Evolutionary conservation across 495 filamentous ascomycete genomes (phyloP).

Genomic region (Aspergillus sclerotioniger): DNA sequence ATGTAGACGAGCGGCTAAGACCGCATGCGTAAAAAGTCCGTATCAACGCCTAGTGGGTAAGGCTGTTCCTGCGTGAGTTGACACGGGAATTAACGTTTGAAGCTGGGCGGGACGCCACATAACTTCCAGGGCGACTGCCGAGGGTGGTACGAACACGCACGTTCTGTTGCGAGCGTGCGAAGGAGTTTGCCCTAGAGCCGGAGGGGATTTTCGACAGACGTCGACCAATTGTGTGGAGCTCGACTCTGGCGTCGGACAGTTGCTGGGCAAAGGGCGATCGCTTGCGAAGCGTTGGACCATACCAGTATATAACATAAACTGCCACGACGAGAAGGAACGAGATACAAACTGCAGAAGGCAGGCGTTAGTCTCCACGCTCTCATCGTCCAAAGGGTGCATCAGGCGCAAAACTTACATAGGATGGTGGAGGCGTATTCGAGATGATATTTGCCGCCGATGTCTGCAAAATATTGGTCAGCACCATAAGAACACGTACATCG

Average conservation of each 20-base stretch:
- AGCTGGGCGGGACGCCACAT: conserved; percentile 32
- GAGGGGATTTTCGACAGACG: conserved; percentile 38
- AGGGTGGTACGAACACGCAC: conserved; percentile 44
- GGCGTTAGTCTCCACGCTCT: not conserved
- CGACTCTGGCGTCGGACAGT: conserved; percentile 52
- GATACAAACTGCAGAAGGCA: conserved; percentile 48
- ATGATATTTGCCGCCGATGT: conserved; percentile 61
- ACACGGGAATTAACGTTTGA: conserved; percentile 37
- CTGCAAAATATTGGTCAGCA: conserved; percentile 22
- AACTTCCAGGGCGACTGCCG: conserved; percentile 41
- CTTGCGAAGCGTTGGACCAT: conserved; percentile 65
- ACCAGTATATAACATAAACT: conserved; percentile 76
- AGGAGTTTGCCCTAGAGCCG: conserved; percentile 43
- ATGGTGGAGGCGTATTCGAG: conserved; percentile 71
- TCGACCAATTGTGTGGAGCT: conserved; percentile 41
- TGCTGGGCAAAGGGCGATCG: conserved; percentile 73
- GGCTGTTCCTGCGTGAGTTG: conserved; percentile 41
- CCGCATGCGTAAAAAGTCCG: not conserved
- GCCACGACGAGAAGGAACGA: conserved; percentile 66
- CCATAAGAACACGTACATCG: not conserved
- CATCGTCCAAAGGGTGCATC: not conserved
- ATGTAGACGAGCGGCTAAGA: conserved; percentile 1
- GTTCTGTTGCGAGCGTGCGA: conserved; percentile 49
- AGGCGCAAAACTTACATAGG: conserved; percentile 45
- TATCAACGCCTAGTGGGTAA: conserved; percentile 10